Evolutionary conservation across 2,329 filamentous ascomycete species (phyloP), one percentile per base, ranked within the genome.

Genomic region (Dactylellina cionopaga): DNA sequence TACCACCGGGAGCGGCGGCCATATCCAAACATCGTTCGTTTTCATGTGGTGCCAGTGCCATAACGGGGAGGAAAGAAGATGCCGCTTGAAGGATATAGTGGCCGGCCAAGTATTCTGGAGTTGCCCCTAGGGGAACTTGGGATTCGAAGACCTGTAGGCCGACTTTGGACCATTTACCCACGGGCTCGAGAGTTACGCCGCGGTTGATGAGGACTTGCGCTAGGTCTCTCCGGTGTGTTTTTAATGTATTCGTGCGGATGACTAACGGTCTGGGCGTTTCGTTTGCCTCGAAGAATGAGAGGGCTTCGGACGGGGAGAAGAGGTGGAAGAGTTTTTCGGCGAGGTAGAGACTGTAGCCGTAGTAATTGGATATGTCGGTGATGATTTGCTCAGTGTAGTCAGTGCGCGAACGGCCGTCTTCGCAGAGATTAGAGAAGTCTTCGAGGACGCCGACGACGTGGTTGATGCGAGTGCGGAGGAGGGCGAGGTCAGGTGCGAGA

Each of bases 211-310:
- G 86, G 1, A 93, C 87, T 80, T 97, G 93, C 7, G 95, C 95
- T 15, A 99, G 89, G 74, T 96, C 93, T 76, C 88, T 83, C 76
- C 88, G 84, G 77, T 89, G 87, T 13, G 88, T 89, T 77, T 92
- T 90, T 69, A 99, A 87, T 6, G 94, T 99, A 82, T 99, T 99
- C 74, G 95, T 98, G 78, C 95, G 89, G 79, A 99, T 96, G 75
- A 99, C 95, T 68, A 99, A 89, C 2, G 95, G 95, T 55, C 95
- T 88, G 11, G 92, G 88, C 25, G 91, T 92, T 83, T 99, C 95
- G 88, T 99, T 99, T 77, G 94, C 94, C 83, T 99, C 95, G 83
- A 99, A 98, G 82, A 99, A 99, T 60, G 93, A 93, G 77, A 98
- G 96, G 0, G 95, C 95, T 83, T 99, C 95, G 77, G 90, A 89